Percentiles rank a stretch among this genome's conserved stretches.
phyloP scores from a whole-genome alignment of 176 grass and related monocot species.

The Aegilops umbellulata region DNA sequence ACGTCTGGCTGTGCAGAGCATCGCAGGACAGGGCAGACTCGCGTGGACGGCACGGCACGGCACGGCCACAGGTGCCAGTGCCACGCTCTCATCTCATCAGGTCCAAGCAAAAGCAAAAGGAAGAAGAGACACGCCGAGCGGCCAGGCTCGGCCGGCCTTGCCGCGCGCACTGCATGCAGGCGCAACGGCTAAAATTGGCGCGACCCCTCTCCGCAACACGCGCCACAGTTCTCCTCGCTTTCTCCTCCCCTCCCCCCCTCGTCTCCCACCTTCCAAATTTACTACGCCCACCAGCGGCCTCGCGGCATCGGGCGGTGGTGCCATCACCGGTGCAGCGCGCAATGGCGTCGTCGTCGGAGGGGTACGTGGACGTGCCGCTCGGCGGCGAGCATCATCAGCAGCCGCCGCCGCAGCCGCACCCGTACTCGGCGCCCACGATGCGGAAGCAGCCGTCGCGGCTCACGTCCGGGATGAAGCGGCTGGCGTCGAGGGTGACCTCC shows the following conservation, averaged over 20 bases:
- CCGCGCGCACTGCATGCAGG: conserved; percentile 40
- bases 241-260: not conserved
- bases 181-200: conserved; percentile 38
- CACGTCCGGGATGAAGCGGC: conserved; percentile 35
- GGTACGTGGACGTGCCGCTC: conserved; percentile 25
- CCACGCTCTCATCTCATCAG: not conserved
- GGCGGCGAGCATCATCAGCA: not conserved
- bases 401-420: not conserved
- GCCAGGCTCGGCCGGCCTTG: conserved; percentile 34
- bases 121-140: not conserved
- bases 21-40: not conserved
- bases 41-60: not conserved
- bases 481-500: conserved; percentile 50
- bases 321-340: too few relatives aligned
- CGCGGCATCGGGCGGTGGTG: not conserved
- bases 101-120: not conserved
- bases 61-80: not conserved
- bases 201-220: conserved; percentile 1
- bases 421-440: conserved; percentile 22
- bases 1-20: not conserved
- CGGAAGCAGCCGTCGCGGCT: conserved; percentile 58
- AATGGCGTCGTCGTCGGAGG: conserved; percentile 31
- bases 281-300: not conserved
- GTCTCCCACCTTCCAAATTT: conserved; percentile 20
- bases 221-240: conserved; percentile 22